A percentile compares a stretch with the other conserved stretches of the same genome.
Conservation (phyloP, 2,329 filamentous ascomycete species). For the Camillea tinctor region DNA sequence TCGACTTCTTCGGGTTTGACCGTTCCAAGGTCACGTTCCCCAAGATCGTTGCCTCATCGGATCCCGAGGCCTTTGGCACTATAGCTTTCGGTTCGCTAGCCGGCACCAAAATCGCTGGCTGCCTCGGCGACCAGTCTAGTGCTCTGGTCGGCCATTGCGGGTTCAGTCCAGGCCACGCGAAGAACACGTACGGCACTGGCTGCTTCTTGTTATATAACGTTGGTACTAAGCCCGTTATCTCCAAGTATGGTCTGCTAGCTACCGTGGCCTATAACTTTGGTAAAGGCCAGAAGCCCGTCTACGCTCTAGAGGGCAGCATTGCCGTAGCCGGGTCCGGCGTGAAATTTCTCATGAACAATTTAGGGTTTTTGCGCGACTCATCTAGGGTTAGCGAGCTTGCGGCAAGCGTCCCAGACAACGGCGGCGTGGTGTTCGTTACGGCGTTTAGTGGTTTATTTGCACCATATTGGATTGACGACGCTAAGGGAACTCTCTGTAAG, state of each 20-base stretch:
- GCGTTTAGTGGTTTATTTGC: constrained; percentile 90
- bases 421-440: constrained; percentile 83
- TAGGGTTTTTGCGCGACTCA: constrained; percentile 56
- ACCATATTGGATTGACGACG: constrained; percentile 93
- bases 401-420: constrained; percentile 64
- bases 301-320: constrained; percentile 81
- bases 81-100: constrained; percentile 64
- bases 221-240: constrained; percentile 80
- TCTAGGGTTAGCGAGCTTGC: constrained; percentile 51
- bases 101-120: constrained; percentile 75
- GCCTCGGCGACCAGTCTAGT: constrained; percentile 82
- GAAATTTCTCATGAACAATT: constrained; percentile 68
- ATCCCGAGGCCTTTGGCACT: constrained; percentile 68
- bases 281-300: constrained; percentile 58
- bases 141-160: constrained; percentile 84
- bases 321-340: constrained; percentile 80
- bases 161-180: constrained; percentile 77
- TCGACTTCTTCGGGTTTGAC: constrained; percentile 76
- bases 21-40: constrained; percentile 69
- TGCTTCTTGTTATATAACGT: constrained; percentile 91
- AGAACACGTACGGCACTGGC: constrained; percentile 90
- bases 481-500: constrained; percentile 79
- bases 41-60: constrained; percentile 80
- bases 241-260: constrained; percentile 76
- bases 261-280: constrained; percentile 85